Base-by-base conservation (phyloP, 371 early-diverging fungal species). In the Basidiobolus meristosporus region DNA sequence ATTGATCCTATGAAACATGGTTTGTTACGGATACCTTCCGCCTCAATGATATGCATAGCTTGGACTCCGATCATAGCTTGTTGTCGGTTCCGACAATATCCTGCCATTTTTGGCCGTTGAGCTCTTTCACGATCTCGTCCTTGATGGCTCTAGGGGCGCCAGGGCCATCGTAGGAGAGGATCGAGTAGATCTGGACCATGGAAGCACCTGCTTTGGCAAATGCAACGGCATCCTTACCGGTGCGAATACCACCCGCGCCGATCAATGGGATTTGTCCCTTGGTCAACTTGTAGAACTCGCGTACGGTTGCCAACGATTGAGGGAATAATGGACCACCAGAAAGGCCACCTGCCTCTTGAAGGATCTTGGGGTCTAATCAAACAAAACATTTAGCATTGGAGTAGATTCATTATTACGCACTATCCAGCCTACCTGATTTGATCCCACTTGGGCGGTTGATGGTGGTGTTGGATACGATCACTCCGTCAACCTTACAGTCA, bases 391-490 rank as follows among this genome's bases (percentile, higher is more conserved):
- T 35, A 36, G 12, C 17, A 1, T 2, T 14, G 1, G 12, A 16
- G 2, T 39, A n/a, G 16, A 28, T 28, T 10, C 14, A 41, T 12
- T 21, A 28, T 23, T 18, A 32, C 19, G n/a, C 46, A 40, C 26
- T 19, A 41, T 52, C 44, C 39, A 41, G 44, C 57, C 38, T 52
- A 60, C 63, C 61, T 21, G 54, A 46, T 39, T 52, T 48, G 16
- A 81, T 50, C 6, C 54, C 41, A 1, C 36, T 33, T 12, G 89
- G 86, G n/a, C 89, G 59, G 14, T 64, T 52, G 32, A 70, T 63
- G 20, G 86, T 86, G 12, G 89, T 88, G 67, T 88, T 88, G 41
- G 73, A 60, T 26, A 84, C 65, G 44, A 88, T 82, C 36, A 86
- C 67, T 38, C 84, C 89, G 52, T 86, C 85, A 28, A 86, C 58